Evolutionary conservation across 1,139 yeast genomes (phyloP).

Genomic region (Nakaseomyces sp.): DNA sequence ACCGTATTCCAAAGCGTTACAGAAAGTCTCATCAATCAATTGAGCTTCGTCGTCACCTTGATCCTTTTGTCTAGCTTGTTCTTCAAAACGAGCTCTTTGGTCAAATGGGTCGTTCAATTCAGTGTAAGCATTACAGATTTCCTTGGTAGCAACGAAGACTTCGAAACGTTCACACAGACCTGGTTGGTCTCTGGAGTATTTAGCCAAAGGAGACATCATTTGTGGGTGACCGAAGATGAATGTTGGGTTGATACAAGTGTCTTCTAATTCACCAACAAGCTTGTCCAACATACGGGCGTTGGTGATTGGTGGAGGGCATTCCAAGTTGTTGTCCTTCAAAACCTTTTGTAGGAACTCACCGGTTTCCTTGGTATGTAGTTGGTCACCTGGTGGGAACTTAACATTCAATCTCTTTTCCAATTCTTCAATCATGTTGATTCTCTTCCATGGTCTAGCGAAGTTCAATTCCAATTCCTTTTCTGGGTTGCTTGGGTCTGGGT

Average conservation of each 20-base stretch:
- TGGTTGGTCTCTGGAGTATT: constrained; percentile 82
- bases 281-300: constrained; percentile 98
- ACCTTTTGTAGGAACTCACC: constrained; percentile 80
- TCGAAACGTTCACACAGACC: constrained; percentile 98
- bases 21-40: constrained; percentile 90
- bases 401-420: constrained; percentile 79
- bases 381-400: constrained; percentile 91
- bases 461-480: constrained; percentile 72
- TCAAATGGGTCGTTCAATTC: constrained; percentile 98
- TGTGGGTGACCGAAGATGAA: constrained; percentile 98
- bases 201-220: constrained; percentile 99
- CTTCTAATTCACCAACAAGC: constrained; percentile 93
- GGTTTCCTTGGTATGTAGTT: constrained; percentile 89
- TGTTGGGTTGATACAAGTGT: constrained; percentile 89
- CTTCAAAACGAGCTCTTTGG: constrained; percentile 95
- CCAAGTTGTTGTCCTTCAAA: constrained; percentile 71
- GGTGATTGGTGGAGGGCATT: constrained; percentile 93
- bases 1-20: constrained; percentile 96
- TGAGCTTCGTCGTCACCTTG: constrained; percentile 99
- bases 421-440: constrained; percentile 94
- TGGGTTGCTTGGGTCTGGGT: constrained; percentile 74
- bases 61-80: constrained; percentile 96
- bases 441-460: constrained; percentile 96
- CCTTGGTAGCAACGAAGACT: constrained; percentile 97
- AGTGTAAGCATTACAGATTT: constrained; percentile 95